phyloP scores from a whole-genome alignment of 495 filamentous ascomycete species.

The Evernia prunastri region DNA sequence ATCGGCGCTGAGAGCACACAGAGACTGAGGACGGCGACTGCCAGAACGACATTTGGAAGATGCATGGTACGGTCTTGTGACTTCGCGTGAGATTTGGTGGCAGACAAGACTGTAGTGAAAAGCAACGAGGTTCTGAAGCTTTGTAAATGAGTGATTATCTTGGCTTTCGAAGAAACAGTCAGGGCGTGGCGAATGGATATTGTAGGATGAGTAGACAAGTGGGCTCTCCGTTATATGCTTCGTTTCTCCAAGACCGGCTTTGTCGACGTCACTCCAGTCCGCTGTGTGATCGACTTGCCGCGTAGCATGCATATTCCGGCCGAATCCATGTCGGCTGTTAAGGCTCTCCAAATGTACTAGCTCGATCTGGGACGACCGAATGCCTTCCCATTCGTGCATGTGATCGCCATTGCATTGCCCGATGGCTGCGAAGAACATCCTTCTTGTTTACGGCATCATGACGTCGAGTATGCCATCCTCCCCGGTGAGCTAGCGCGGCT shows the following conservation, averaged over 20 bases:
- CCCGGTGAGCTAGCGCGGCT: background rate
- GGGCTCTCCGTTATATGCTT: background rate
- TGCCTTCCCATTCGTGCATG: background rate
- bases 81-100: no score
- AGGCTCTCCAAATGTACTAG: background rate
- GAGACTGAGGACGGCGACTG: no score
- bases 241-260: background rate
- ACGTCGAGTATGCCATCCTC: background rate
- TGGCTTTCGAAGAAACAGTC: background rate
- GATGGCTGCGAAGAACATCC: background rate
- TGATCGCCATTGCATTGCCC: background rate
- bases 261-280: background rate
- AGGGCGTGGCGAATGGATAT: background rate
- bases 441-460: background rate
- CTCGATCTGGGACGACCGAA: background rate
- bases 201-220: background rate
- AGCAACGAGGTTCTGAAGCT: background rate
- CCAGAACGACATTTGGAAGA: no score
- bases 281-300: background rate
- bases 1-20: no score
- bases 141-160: background rate
- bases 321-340: background rate
- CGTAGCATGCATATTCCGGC: background rate
- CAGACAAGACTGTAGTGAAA: no score
- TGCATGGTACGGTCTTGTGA: no score